phyloP scores from a whole-genome alignment of 257 asterid species.

The Henckelia pumila region DNA sequence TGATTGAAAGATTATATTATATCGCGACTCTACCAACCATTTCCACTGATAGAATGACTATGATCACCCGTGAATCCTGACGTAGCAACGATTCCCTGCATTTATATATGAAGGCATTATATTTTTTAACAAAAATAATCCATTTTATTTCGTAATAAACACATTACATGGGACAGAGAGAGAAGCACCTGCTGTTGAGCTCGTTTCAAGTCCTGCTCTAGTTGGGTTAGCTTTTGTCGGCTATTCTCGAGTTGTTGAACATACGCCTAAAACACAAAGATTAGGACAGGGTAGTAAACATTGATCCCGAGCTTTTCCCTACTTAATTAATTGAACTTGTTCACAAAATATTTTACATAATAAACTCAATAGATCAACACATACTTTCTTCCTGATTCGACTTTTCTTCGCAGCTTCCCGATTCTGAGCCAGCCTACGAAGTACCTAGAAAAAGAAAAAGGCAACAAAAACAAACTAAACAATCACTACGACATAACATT shows the following conservation, averaged over 20 bases:
- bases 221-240: slow-evolving; percentile 64
- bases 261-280: slow-evolving; percentile 52
- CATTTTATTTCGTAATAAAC: not conserved
- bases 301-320: not conserved
- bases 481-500: not conserved
- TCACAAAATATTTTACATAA: not conserved
- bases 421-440: slow-evolving; percentile 91
- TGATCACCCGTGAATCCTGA: slow-evolving; percentile 52
- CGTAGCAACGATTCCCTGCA: slow-evolving; percentile 45
- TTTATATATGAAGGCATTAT: not conserved
- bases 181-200: slow-evolving; percentile 76
- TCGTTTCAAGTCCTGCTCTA: slow-evolving; percentile 80
- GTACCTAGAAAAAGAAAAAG: slow-evolving; percentile 44
- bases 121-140: not conserved
- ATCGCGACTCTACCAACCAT: slow-evolving; percentile 41
- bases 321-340: not conserved
- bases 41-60: slow-evolving; percentile 46
- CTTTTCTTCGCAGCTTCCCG: slow-evolving; percentile 98
- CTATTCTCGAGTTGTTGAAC: slow-evolving; percentile 92
- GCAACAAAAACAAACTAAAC: slow-evolving; percentile 6
- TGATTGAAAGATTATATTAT: not conserved
- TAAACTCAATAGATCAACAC: not conserved
- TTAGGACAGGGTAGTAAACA: not conserved
- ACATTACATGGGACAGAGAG: not conserved
- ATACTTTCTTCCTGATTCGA: slow-evolving; percentile 87